Percentiles rank a stretch among this genome's conserved stretches.
These are phyloP conservation scores for Lepraria neglecta DNA, from an alignment of 495 filamentous ascomycete genomes.

Conservation along the genomic window DNA sequence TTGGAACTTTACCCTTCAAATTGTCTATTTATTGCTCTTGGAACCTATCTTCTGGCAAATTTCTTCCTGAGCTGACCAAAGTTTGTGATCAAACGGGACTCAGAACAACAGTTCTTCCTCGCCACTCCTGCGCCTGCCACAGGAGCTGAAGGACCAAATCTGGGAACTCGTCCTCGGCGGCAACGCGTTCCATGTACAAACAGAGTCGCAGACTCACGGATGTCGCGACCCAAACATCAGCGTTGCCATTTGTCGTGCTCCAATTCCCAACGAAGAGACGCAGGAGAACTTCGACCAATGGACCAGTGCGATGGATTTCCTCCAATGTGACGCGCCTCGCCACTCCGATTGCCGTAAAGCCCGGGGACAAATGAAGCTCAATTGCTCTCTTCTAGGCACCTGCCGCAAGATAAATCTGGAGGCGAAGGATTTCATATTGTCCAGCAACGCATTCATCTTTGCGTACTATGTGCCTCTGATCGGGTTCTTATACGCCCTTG, in stretches of 20 bases:
- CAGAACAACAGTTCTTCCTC: not conserved
- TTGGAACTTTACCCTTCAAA: not conserved
- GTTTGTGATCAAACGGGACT: not conserved
- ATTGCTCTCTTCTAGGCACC: not conserved
- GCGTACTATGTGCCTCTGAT: not conserved
- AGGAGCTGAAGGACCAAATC: conserved; percentile 1
- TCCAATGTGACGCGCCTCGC: not conserved
- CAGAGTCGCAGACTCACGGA: not conserved
- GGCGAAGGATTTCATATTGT: not conserved
- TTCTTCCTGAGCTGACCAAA: not conserved
- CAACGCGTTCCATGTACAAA: not conserved
- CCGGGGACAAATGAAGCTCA: not conserved
- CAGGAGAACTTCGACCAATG: not conserved
- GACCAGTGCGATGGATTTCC: not conserved
- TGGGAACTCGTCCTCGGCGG: not conserved
- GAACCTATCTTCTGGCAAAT: not conserved
- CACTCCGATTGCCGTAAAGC: not conserved
- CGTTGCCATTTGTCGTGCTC: not conserved
- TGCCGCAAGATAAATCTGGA: conserved; percentile 7
- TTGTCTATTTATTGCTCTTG: not conserved
- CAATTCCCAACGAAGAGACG: not conserved
- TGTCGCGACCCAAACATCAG: not conserved
- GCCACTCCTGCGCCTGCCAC: conserved; percentile 1
- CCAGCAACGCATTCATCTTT: not conserved
- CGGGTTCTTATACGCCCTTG: not conserved